Percentiles rank a stretch among this genome's conserved stretches.
Conservation (phyloP, 2,329 filamentous ascomycete genomes). For the Phoma sp. region DNA sequence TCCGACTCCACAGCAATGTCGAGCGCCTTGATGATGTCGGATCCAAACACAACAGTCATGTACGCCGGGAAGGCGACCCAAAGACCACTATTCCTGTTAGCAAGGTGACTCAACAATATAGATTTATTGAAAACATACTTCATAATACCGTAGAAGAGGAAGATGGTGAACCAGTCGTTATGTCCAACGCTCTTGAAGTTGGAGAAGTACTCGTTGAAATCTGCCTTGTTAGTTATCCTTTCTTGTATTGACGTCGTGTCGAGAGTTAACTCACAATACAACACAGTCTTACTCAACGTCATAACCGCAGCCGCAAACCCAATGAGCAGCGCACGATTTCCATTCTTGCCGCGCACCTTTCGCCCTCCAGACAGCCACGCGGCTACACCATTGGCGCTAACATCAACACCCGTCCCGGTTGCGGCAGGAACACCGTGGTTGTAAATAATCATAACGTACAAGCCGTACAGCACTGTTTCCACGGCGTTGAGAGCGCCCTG, state of each 20-base stretch:
- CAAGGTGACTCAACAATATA: too few relatives aligned
- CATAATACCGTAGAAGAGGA: constrained; percentile 70
- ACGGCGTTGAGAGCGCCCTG: constrained; percentile 74
- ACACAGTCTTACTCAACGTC: constrained; percentile 71
- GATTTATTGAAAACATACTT: constrained; percentile 63
- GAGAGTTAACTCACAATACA: constrained; percentile 65
- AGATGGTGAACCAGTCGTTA: constrained; percentile 61
- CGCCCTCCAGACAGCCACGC: constrained; percentile 59
- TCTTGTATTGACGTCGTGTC: neutral
- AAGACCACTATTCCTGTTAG: constrained; percentile 57
- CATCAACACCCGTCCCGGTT: constrained; percentile 51
- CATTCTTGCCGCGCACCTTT: constrained; percentile 60
- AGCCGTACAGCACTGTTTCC: constrained; percentile 71
- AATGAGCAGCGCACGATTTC: constrained; percentile 64
- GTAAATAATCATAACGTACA: constrained; percentile 66
- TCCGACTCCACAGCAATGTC: constrained; percentile 52
- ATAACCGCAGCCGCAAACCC: constrained; percentile 67
- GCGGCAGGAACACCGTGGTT: constrained; percentile 44
- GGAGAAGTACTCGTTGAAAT: constrained; percentile 67
- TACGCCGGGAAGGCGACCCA: constrained; percentile 72
- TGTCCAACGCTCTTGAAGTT: constrained; percentile 69
- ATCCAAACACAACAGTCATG: constrained; percentile 66
- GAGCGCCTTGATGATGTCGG: constrained; percentile 68
- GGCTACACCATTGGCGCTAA: constrained; percentile 43
- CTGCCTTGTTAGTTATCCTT: constrained; percentile 47